Evolutionary conservation across 2,329 filamentous ascomycete genomes (phyloP).

Genomic region (Diplodia seriata): DNA sequence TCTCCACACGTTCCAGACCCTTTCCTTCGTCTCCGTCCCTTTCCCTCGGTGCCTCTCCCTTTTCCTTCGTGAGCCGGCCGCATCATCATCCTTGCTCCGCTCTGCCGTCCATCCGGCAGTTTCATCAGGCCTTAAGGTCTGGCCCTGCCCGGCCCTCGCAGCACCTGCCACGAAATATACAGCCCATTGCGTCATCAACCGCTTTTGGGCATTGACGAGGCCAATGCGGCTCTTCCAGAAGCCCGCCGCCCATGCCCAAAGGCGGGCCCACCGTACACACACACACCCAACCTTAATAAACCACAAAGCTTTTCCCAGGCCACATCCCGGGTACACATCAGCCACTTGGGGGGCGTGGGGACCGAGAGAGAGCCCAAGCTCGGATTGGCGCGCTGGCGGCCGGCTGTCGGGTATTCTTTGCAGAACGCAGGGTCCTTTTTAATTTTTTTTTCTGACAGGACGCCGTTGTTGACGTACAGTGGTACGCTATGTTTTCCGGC

Average conservation of each 20-base stretch:
- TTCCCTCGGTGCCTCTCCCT: no score
- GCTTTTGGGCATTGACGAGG: no score
- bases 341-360: neutral
- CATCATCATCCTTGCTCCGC: no score
- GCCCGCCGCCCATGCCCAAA: neutral
- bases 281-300: neutral
- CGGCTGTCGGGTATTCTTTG: neutral
- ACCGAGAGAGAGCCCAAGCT: conserved; percentile 1
- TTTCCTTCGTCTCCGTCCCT: neutral
- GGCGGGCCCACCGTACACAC: neutral
- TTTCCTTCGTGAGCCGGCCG: no score
- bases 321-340: neutral
- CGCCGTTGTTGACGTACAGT: no score
- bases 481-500: no score
- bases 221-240: neutral
- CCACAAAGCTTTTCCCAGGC: neutral
- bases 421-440: conserved; percentile 1
- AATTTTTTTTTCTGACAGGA: neutral
- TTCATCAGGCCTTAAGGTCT: no score
- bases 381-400: neutral
- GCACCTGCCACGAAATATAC: no score
- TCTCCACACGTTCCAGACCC: neutral
- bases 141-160: no score
- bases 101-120: no score
- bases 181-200: neutral